Base-by-base conservation (phyloP, 2,329 filamentous ascomycete genomes). In the Zopfia rhizophila region DNA sequence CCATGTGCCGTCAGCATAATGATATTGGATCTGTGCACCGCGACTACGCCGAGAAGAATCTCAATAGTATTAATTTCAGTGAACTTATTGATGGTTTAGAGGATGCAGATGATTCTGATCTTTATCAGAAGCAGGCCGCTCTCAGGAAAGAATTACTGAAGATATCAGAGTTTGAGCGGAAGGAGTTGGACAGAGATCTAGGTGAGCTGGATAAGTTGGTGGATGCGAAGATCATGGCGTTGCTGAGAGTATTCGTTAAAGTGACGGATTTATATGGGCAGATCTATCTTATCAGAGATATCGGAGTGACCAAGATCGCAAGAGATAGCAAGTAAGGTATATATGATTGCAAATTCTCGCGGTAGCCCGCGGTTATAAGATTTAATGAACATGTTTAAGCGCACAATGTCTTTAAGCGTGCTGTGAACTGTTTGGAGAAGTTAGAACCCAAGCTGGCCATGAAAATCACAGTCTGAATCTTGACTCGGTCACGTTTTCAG, bases 221-320 rank as follows among this genome's bases (percentile, higher is more conserved):
- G 11, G 30, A 17, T 7, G 31, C 12, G 18, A 23, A 19, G 3
- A 19, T 14, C 21, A 37, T 43, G 40, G 16, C 13, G 21, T 10
- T 5, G 3, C 6, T 66, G 37, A 42, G 33, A 38, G 32, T 66
- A 25, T 72, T 70, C 38, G 27, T 63, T 6, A 52, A 65, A 46
- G 60, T 68, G 17, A 65, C 66, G 5, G 68, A 71, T 36, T 36
- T 72, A 19, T 69, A 58, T 39, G 70, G 67, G 13, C 63, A 72
- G 47, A 67, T 72, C 4, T 72, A 71, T 48, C 57, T 71, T 13
- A 41, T 58, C 17, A 61, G 54, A n/a, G 68, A 70, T 37, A 43
- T 43, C 16, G 21, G 24, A n/a, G n/a, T n/a, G n/a, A n/a, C n/a
- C n/a, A n/a, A n/a, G n/a, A n/a, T n/a, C n/a, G n/a, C n/a, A n/a